Percentiles rank a stretch among this genome's conserved stretches.
Conservation (phyloP, 306 rosid genomes). For the Prosopis cineraria region DNA sequence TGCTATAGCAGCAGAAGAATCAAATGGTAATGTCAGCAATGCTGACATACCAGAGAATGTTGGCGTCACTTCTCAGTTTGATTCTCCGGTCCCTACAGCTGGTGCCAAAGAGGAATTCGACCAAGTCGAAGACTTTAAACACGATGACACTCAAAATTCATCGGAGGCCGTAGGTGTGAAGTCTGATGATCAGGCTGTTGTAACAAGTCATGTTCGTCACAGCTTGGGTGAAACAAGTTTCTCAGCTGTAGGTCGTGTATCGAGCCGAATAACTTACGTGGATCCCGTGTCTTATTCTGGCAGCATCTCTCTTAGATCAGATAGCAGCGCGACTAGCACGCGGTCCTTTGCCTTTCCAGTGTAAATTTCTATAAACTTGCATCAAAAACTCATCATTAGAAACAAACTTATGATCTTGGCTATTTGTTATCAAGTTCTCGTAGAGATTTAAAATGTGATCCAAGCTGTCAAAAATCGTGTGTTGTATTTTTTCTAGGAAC, state of each 20-base stretch:
- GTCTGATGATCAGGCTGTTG: conserved; percentile 23
- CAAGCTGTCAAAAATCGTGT: not conserved
- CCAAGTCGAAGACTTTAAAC: conserved; percentile 30
- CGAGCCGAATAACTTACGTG: conserved; percentile 54
- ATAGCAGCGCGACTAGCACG: conserved; percentile 95
- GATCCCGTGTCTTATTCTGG: conserved; percentile 79
- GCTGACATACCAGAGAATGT: conserved; percentile 44
- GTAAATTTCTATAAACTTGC: conserved; percentile 43
- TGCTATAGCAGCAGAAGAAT: conserved; percentile 38
- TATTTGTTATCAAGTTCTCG: not conserved
- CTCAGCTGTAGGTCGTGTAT: conserved; percentile 51
- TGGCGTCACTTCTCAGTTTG: conserved; percentile 36
- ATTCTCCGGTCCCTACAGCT: conserved; percentile 36
- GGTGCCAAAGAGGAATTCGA: conserved; percentile 42
- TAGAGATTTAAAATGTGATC: not conserved
- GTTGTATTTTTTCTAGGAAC: not conserved
- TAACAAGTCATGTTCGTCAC: conserved; percentile 38
- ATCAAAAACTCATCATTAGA: not conserved
- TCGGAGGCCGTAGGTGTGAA: conserved; percentile 24
- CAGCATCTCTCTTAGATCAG: conserved; percentile 87
- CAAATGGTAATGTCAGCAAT: not conserved
- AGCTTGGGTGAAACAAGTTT: conserved; percentile 58
- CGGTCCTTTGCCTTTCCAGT: conserved; percentile 95
- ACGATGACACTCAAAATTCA: conserved; percentile 29
- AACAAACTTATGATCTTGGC: not conserved